phyloP scores from a whole-genome alignment of 2,329 filamentous ascomycete species.

The Scedosporium dehoogii region DNA sequence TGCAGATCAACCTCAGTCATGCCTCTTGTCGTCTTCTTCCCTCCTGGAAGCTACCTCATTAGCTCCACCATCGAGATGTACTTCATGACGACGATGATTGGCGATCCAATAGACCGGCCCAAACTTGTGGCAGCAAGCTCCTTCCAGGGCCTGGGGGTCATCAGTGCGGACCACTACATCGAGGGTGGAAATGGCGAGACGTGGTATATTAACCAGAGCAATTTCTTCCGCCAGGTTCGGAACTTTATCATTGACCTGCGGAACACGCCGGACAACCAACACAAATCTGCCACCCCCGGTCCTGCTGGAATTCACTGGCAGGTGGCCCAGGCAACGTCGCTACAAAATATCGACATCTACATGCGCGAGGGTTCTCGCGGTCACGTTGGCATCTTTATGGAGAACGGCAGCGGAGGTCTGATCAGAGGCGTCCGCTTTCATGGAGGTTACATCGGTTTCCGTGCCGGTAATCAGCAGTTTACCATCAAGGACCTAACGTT shows the following conservation, averaged over 20 bases:
- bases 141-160: conserved; percentile 46
- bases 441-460: conserved; percentile 46
- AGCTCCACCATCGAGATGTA: conserved; percentile 48
- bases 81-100: conserved; percentile 54
- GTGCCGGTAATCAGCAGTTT: conserved; percentile 55
- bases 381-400: conserved; percentile 10
- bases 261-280: conserved; percentile 15
- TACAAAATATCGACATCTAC: conserved; percentile 40
- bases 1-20: conserved; percentile 20
- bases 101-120: conserved; percentile 36
- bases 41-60: conserved; percentile 44
- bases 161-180: conserved; percentile 33
- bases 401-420: conserved; percentile 28
- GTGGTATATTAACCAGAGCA: conserved; percentile 33
- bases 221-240: conserved; percentile 55
- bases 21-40: conserved; percentile 18
- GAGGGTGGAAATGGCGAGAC: conserved; percentile 18
- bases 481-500: conserved; percentile 58
- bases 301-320: conserved; percentile 49
- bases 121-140: conserved; percentile 40
- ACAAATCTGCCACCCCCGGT: conserved; percentile 14
- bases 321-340: conserved; percentile 47
- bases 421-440: conserved; percentile 52
- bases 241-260: conserved; percentile 53
- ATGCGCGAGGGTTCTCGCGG: conserved; percentile 21